Evolutionary conservation across 2,329 filamentous ascomycete genomes (phyloP), one percentile per base, ranked within the genome.

Genomic region (Catunica adiposa): DNA sequence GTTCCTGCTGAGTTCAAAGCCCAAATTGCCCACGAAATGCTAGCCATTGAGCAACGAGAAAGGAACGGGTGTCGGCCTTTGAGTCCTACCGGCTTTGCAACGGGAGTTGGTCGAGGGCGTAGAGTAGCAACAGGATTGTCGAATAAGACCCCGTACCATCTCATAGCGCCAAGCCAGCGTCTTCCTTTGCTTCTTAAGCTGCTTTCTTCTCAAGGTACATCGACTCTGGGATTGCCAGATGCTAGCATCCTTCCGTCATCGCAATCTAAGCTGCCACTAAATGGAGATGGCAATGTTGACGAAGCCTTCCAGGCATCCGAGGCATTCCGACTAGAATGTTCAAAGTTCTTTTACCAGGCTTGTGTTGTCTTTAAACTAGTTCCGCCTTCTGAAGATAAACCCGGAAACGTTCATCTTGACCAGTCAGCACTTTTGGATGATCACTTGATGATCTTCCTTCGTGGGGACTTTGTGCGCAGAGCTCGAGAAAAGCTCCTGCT

Each of bases 381-480:
- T 9, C 44, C 44, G 29, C 5, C 29, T 25, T 9, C 11, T 22
- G 14, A 42, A 6, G 44, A 38, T 42, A 26, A 29, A 29, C 51
- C 7, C 17, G 20, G 14, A 3, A 53, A 15, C 11, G n/a, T 6
- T 3, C 51, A 42, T 20, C 20, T 5, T 37, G 23, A 42, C 17
- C 22, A 26, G 31, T n/a, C 51, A 15, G n/a, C 51, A 5, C 29
- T 9, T 57, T 20, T 48, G 22, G 56, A 55, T 8, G 56, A 57
- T 15, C 29, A 55, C 17, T 29, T 58, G 9, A 53, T 34, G 29
- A n/a, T 53, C 4, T 56, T 48, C 31, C 29, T 53, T 5, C 50
- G 50, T 6, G 56, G 56, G 14, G 56, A 58, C 15, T 51, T 58
- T 22, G 53, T 54, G 7, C 56, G 56, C 17, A 22, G 50, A 25